A percentile compares a stretch with the other conserved stretches of the same genome.
phyloP scores from a whole-genome alignment of 2,329 filamentous ascomycete genomes.

The Venturia aucupariae region DNA sequence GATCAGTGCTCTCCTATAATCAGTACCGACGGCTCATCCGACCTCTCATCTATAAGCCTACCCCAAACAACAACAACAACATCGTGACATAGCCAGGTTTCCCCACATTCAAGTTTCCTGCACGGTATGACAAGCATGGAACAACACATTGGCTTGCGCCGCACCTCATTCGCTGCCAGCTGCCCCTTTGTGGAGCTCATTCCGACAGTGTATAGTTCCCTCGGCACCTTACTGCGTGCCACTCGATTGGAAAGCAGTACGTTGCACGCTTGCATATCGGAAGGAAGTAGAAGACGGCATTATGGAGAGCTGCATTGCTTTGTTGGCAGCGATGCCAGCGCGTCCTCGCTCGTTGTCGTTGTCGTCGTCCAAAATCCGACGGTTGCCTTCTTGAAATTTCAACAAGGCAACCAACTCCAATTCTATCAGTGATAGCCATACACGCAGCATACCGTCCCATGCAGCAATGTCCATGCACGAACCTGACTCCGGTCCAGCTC shows the following conservation, averaged over 20 bases:
- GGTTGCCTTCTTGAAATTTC: constrained; percentile 3
- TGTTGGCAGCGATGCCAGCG: neutral
- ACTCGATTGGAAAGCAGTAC: neutral
- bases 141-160: neutral
- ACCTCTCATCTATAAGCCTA: neutral
- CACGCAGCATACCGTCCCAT: neutral
- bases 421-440: neutral
- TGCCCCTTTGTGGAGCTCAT: neutral
- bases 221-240: neutral
- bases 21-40: neutral
- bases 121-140: neutral
- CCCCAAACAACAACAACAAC: neutral
- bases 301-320: neutral
- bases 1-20: too few relatives aligned
- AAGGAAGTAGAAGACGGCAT: neutral
- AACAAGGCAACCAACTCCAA: constrained; percentile 4
- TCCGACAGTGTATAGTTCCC: neutral
- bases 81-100: neutral
- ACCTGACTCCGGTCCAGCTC: neutral
- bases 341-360: neutral
- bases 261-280: neutral
- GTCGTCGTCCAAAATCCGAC: neutral
- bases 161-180: neutral
- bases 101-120: neutral
- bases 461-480: neutral